Evolutionary conservation across 768 basidiomycete species (phyloP), one percentile per base, ranked within the genome.

Genomic region (Terana coerulea): DNA sequence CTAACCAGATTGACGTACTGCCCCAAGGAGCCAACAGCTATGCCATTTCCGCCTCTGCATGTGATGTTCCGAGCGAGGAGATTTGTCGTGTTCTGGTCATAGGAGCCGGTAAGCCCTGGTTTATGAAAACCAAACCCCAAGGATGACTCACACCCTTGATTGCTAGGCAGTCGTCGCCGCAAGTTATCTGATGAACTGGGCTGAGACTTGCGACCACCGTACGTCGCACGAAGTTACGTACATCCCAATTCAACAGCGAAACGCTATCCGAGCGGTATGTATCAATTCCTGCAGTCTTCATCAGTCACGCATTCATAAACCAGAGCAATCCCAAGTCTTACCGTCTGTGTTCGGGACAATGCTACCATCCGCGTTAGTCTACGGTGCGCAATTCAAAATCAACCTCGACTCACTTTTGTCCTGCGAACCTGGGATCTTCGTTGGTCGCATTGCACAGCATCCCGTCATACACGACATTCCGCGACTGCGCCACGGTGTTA

Each of bases 321-420:
- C 47, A 36, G 22, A 15, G 24, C n/a, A n/a, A n/a, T n/a, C n/a
- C n/a, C n/a, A n/a, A n/a, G 19, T 3, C 41, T 24, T 33, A 77
- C 80, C 80, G 65, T 83, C 81, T 3, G 80, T 83, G 61, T 83
- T 83, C 35, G 76, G 78, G 0, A 82, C 80, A 49, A 78, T 71
- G 55, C 76, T 81, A 49, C 15, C 3, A 12, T 35, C 9, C 15
- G 19, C 36, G 35, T 33, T 29, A 12, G 34, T 44, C 21, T 43
- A 36, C 24, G n/a, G 3, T 28, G 21, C 25, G 43, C 39, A 37
- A 22, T 43, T 10, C 3, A n/a, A 22, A 17, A 17, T 11, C 6
- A 21, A 12, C 6, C 3, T 4, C 0, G 3, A 57, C 64, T 51
- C 51, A 81, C 79, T 81, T 81, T 60, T 75, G 66, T 14, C 78